Evolutionary conservation across 1,284 basidiomycete genomes (phyloP).

Genomic region (Rhodotorula glutinis): DNA sequence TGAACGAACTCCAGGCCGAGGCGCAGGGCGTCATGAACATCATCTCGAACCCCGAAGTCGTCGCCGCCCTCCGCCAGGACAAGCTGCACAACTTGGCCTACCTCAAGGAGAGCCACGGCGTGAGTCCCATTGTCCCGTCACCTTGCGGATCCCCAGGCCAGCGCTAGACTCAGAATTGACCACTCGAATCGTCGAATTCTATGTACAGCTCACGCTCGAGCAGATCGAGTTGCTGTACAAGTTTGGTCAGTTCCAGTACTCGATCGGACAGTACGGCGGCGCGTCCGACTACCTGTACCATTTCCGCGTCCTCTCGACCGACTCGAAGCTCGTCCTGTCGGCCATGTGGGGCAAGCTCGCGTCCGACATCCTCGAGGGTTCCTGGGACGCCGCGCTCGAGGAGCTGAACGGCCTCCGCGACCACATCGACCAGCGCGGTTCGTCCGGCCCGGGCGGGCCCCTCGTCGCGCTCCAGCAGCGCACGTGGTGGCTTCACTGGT

Average conservation of each 20-base stretch:
- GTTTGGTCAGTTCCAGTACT: conserved; percentile 97
- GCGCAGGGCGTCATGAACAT: conserved; percentile 91
- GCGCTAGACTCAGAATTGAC: too few species aligned
- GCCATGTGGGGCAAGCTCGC: conserved; percentile 98
- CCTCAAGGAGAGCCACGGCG: conserved; percentile 88
- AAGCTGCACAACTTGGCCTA: conserved; percentile 94
- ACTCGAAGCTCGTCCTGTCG: conserved; percentile 84
- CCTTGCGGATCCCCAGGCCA: too few species aligned
- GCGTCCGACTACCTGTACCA: conserved; percentile 98
- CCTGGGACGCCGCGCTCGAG: conserved; percentile 88
- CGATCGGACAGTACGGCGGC: conserved; percentile 91
- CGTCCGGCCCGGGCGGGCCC: conserved; percentile 58
- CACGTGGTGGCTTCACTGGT: conserved; percentile 97
- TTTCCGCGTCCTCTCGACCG: conserved; percentile 94
- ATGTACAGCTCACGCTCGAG: conserved; percentile 73
- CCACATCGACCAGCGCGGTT: conserved; percentile 74
- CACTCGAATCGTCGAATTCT: neutral
- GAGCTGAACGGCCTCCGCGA: conserved; percentile 93
- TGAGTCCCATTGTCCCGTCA: too few species aligned
- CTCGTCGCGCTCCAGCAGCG: conserved; percentile 86
- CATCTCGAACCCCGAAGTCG: conserved; percentile 94
- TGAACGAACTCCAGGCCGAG: conserved; percentile 75
- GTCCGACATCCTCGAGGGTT: conserved; percentile 88
- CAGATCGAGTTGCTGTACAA: conserved; percentile 96
- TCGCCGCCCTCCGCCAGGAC: conserved; percentile 82